Evolutionary conservation across 768 basidiomycete species (phyloP), one percentile per base, ranked within the genome.

Genomic region (Leccinum imitatum): DNA sequence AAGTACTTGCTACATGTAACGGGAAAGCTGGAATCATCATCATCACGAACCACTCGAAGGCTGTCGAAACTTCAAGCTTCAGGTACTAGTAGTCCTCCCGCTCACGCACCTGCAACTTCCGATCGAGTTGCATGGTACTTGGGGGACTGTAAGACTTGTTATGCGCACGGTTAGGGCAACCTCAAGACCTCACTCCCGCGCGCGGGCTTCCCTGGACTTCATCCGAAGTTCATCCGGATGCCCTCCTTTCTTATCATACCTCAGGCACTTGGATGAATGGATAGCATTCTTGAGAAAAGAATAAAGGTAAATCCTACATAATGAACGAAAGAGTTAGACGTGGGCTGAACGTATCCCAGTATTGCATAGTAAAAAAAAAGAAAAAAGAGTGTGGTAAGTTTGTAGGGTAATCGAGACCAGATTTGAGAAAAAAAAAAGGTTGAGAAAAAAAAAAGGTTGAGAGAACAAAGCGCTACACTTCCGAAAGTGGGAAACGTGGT

Each of bases 391-490:
- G 69, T 65, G 60, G 35, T 58, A 19, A 11, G 6, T 52, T 41
- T 25, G 37, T 61, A 59, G 31, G 51, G 23, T 65, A 61, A 21
- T 21, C 9, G 25, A 57, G 53, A 63, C 35, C 19, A 48, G 19
- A 54, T 13, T 51, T 41, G 6, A 23, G 50, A 55, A 50, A 27
- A 23, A 30, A 30, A 25, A 50, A 14, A 48, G 14, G 15, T 39
- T 17, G 37, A 5, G 11, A 15, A 21, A 21, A 23, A 30, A 30
- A 25, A 50, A 14, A 48, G 14, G 15, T 39, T 17, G 37, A 5
- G 11, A 31, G 21, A 60, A 66, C 7, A 30, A 68, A 64, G 70
- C 67, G 64, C 63, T 71, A 61, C 63, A 69, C 63, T 64, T 62
- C 60, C 56, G 62, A 62, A 62, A 59, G 14, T 53, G 53, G 63